Evolutionary conservation across 2,329 filamentous ascomycete species (phyloP).

Genomic region (Pseudogymnoascus sp.): DNA sequence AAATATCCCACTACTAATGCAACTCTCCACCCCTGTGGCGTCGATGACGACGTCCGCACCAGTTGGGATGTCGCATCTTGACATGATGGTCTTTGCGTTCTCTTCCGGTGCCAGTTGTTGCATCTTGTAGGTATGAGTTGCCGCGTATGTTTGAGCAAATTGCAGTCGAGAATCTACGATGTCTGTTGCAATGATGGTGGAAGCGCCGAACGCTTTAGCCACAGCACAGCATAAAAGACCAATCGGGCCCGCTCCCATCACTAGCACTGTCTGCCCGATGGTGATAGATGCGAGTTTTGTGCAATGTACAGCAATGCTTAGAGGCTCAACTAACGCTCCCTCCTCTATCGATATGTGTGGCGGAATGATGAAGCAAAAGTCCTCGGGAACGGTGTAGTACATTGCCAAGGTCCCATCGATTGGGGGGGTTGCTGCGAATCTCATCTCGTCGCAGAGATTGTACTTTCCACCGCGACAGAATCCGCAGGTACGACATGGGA

Average conservation of each 20-base stretch:
- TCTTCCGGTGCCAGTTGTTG: slow-evolving; percentile 26
- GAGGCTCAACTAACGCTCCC: slow-evolving; percentile 37
- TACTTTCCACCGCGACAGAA: slow-evolving; percentile 33
- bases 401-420: slow-evolving; percentile 32
- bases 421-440: slow-evolving; percentile 35
- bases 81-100: slow-evolving; percentile 33
- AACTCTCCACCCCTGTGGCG: slow-evolving; percentile 38
- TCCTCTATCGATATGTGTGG: slow-evolving; percentile 25
- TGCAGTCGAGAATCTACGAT: slow-evolving; percentile 34
- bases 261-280: slow-evolving; percentile 34
- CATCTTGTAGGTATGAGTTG: slow-evolving; percentile 37
- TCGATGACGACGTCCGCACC: slow-evolving; percentile 44
- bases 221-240: slow-evolving; percentile 40
- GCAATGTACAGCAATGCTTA: slow-evolving; percentile 39
- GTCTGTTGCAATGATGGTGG: slow-evolving; percentile 40
- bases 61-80: slow-evolving; percentile 33
- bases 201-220: slow-evolving; percentile 38
- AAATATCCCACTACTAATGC: slow-evolving; percentile 41
- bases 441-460: slow-evolving; percentile 34
- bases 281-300: slow-evolving; percentile 27
- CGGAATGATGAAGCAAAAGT: slow-evolving; percentile 33
- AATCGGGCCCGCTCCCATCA: slow-evolving; percentile 44
- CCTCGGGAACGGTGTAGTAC: slow-evolving; percentile 32
- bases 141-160: slow-evolving; percentile 38
- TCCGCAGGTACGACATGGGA: slow-evolving; percentile 35